Evolutionary conservation across 805 yeast species (phyloP), one percentile per base, ranked within the genome.

Genomic region (Lachancea cidri): DNA sequence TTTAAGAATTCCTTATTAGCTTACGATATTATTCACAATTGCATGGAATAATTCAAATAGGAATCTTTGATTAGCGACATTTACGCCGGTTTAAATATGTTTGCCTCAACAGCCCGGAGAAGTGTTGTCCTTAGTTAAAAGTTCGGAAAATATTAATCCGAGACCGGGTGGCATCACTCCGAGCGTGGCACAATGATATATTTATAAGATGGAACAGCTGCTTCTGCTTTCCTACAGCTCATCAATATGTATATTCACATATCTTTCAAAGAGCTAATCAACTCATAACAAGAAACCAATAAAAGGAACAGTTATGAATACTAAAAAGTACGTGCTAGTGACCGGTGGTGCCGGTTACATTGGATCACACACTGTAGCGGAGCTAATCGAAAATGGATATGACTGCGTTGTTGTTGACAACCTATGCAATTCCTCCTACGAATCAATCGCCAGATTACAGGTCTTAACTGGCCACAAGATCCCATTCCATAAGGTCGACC

Each of bases 311-410:
- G n/a, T n/a, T 15, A n/a, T 29, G 33, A 17, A 32, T 11, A 18
- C 16, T 15, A 27, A 29, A 13, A 62, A 58, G 38, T 68, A 68
- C 57, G 77, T 82, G 35, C 67, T 84, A 40, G 89, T 85, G 22
- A 83, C 93, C 16, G 94, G 94, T 34, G 95, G 94, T 36, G 86
- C 91, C 18, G 93, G 95, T 16, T 85, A 85, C 64, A 84, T 86
- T 54, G 94, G 93, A 19, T 81, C 91, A 7, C 93, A 85, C 58
- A 81, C 91, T 1, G 85, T 74, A n/a, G 76, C 79, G 36, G 83
- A 77, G 52, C 70, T 81, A 39, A 58, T 80, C 37, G 71, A 74
- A 45, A 70, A 74, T 39, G 86, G 86, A 18, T 73, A 79, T 53
- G 72, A 80, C 19, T 86, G 83, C 24, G 79, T 85, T n/a, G 73